These are phyloP conservation scores for Starmerella stigmatis DNA, from an alignment of 805 yeast genomes.

Conservation along the genomic window DNA sequence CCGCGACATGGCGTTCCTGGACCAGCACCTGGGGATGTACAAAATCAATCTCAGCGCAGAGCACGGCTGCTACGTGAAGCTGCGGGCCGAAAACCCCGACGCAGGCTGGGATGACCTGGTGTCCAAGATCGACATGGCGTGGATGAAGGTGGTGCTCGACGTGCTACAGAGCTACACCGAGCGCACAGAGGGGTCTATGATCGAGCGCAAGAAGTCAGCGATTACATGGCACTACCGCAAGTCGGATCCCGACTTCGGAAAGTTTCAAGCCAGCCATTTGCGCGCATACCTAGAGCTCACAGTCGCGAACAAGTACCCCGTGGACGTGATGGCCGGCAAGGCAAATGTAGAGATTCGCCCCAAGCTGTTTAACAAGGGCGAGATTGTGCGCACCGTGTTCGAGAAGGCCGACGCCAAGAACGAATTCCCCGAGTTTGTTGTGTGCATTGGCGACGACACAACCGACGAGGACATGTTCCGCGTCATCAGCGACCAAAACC, in stretches of 20 bases:
- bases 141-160: constrained; percentile 78
- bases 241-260: constrained; percentile 88
- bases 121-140: constrained; percentile 75
- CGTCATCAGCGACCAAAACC: constrained; percentile 49
- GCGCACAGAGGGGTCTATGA: constrained; percentile 79
- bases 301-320: constrained; percentile 57
- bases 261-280: constrained; percentile 69
- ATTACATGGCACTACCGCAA: constrained; percentile 96
- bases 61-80: constrained; percentile 88
- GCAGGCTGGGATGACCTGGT: constrained; percentile 75
- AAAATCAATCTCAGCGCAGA: constrained; percentile 83
- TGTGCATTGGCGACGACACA: constrained; percentile 90
- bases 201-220: constrained; percentile 85
- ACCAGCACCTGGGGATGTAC: constrained; percentile 72
- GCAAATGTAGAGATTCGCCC: constrained; percentile 98
- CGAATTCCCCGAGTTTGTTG: constrained; percentile 62
- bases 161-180: constrained; percentile 68
- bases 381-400: constrained; percentile 74
- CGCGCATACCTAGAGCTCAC: constrained; percentile 51
- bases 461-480: constrained; percentile 98
- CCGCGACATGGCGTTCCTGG: constrained; percentile 81
- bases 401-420: constrained; percentile 32
- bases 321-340: constrained; percentile 94
- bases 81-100: constrained; percentile 40
- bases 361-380: constrained; percentile 88